A percentile compares a stretch with the other conserved stretches of the same genome.
phyloP scores from a whole-genome alignment of 2,329 filamentous ascomycete genomes.

The Colletotrichum gigasporum region DNA sequence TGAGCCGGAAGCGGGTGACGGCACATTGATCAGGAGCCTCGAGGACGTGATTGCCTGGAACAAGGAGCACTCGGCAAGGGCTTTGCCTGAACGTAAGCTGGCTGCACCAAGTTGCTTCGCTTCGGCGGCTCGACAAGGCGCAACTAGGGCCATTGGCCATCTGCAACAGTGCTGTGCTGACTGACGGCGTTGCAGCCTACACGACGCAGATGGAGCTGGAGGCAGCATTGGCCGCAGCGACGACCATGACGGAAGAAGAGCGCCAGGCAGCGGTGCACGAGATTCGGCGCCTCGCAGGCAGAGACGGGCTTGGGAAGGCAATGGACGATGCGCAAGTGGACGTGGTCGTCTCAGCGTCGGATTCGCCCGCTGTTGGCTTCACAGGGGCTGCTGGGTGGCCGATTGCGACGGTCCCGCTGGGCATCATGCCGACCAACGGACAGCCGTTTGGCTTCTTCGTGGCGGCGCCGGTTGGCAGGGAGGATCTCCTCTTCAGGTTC shows the following conservation, averaged over 20 bases:
- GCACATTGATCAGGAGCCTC: slow-evolving; percentile 26
- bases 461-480: slow-evolving; percentile 25
- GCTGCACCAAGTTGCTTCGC: too few species aligned
- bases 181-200: background rate
- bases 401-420: slow-evolving; percentile 38
- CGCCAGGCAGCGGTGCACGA: background rate
- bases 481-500: background rate
- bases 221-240: background rate
- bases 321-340: slow-evolving; percentile 27
- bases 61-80: slow-evolving; percentile 30
- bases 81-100: slow-evolving; percentile 34
- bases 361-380: slow-evolving; percentile 32
- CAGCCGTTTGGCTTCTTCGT: slow-evolving; percentile 39
- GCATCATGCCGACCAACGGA: slow-evolving; percentile 35
- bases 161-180: background rate
- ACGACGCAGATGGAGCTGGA: background rate
- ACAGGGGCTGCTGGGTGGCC: slow-evolving; percentile 37
- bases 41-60: slow-evolving; percentile 37
- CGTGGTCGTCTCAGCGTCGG: slow-evolving; percentile 34
- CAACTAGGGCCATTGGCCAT: slow-evolving; percentile 2
- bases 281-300: background rate
- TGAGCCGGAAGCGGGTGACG: background rate
- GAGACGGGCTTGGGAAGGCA: background rate
- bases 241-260: background rate
- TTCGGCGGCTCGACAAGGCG: background rate